These are phyloP conservation scores for Pichia pseudocactophila DNA, from an alignment of 805 yeast genomes.

Conservation along the genomic window DNA sequence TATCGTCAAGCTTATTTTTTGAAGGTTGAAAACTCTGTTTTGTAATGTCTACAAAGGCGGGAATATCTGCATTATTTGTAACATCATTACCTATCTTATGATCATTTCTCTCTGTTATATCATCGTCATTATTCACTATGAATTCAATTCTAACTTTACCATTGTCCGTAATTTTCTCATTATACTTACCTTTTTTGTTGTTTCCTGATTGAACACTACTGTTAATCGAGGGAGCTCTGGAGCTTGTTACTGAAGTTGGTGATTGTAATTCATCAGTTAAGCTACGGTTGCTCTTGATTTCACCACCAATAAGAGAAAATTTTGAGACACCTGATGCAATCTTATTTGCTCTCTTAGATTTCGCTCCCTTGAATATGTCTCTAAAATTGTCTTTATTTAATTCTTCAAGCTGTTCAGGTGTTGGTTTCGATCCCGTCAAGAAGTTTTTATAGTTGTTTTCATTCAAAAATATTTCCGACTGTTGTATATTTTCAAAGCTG, in stretches of 20 bases:
- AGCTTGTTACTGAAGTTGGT: slow-evolving; percentile 1
- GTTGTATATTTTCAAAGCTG: slow-evolving; percentile 31
- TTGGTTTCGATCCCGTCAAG: slow-evolving; percentile 24
- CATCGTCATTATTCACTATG: slow-evolving; percentile 27
- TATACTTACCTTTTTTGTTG: slow-evolving; percentile 28
- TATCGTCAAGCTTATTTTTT: slow-evolving; percentile 40
- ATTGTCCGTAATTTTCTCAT: slow-evolving; percentile 34
- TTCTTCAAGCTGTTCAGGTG: slow-evolving; percentile 21
- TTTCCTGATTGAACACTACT: background rate
- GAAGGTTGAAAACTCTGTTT: slow-evolving; percentile 32
- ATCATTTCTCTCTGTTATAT: background rate
- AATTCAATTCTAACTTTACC: slow-evolving; percentile 42
- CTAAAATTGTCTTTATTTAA: slow-evolving; percentile 17
- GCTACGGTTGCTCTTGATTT: slow-evolving; percentile 1
- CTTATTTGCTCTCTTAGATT: slow-evolving; percentile 1
- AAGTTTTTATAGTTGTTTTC: slow-evolving; percentile 28
- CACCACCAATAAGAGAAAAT: slow-evolving; percentile 1
- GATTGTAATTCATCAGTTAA: slow-evolving; percentile 2
- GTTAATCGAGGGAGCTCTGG: slow-evolving; percentile 3
- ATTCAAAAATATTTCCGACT: slow-evolving; percentile 28
- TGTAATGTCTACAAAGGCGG: slow-evolving; percentile 36
- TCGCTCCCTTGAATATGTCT: slow-evolving; percentile 19
- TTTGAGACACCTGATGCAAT: background rate
- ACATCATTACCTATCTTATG: slow-evolving; percentile 7
- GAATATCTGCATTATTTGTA: slow-evolving; percentile 19